Evolutionary conservation across 257 asterid species (phyloP).

Genomic region (Cinchona pubescens): DNA sequence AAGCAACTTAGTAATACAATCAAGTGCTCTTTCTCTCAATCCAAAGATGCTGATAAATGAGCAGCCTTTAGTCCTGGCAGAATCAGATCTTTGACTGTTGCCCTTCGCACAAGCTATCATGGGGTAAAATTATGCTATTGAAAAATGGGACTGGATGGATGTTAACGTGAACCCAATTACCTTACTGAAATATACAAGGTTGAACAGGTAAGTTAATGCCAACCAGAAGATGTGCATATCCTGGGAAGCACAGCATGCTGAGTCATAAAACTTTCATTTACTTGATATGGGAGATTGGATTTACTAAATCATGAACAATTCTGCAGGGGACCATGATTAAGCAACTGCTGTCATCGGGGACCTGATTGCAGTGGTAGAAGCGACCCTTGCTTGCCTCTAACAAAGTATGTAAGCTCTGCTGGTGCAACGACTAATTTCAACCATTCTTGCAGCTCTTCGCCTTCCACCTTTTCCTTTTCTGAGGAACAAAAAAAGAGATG

Average conservation of each 20-base stretch:
- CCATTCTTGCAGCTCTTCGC: conserved; percentile 92
- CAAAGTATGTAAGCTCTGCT: conserved; percentile 71
- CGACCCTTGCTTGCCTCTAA: conserved; percentile 69
- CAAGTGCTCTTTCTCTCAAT: background rate
- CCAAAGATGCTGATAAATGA: conserved; percentile 10
- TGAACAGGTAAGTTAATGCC: background rate
- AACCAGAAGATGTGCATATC: background rate
- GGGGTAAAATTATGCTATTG: conserved; percentile 6
- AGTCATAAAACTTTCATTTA: background rate
- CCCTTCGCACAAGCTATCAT: background rate
- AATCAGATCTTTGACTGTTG: background rate
- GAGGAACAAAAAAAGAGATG: conserved; percentile 7
- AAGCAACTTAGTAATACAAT: too few relatives aligned
- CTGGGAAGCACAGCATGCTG: background rate
- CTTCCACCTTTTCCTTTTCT: conserved; percentile 96
- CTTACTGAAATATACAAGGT: conserved; percentile 32
- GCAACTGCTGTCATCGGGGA: conserved; percentile 31
- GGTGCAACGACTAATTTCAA: conserved; percentile 88
- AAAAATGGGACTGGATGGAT: background rate
- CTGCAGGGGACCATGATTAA: too few relatives aligned
- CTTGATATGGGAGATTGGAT: background rate
- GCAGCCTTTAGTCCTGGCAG: too few relatives aligned
- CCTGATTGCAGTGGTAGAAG: conserved; percentile 68
- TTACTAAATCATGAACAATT: background rate
- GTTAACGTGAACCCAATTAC: background rate